phyloP scores from a whole-genome alignment of 2,329 filamentous ascomycete species.

The Apiospora malaysiana region DNA sequence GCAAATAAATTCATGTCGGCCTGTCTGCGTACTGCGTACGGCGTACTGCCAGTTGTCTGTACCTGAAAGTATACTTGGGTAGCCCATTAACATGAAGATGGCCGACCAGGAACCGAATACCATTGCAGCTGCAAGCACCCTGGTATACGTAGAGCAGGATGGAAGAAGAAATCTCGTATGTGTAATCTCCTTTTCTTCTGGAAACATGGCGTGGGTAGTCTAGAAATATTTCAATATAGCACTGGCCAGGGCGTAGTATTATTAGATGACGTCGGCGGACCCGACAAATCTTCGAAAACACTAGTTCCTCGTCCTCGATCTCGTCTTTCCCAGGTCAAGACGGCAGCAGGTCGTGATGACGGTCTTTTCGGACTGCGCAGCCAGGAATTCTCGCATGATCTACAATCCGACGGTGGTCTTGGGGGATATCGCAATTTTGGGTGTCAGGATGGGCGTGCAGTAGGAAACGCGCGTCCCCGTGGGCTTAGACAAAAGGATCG shows the following conservation, averaged over 20 bases:
- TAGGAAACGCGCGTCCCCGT: conserved; percentile 29
- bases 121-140: not conserved
- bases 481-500: conserved; percentile 26
- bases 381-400: not conserved
- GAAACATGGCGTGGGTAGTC: not conserved
- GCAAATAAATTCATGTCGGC: not conserved
- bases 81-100: not conserved
- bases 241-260: not conserved
- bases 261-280: conserved; percentile 4
- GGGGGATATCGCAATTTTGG: not conserved
- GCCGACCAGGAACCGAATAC: not conserved
- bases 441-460: not conserved
- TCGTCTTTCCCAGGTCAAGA: not conserved
- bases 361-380: not conserved
- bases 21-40: too few species aligned
- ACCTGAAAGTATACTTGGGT: not conserved
- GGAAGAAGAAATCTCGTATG: not conserved
- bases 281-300: not conserved
- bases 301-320: not conserved
- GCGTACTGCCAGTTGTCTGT: not conserved
- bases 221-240: not conserved
- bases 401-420: not conserved
- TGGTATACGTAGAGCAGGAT: not conserved
- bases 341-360: not conserved
- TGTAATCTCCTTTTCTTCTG: not conserved